These are phyloP conservation scores for Starmerella stigmatis DNA, from an alignment of 805 yeast genomes.

Conservation along the genomic window DNA sequence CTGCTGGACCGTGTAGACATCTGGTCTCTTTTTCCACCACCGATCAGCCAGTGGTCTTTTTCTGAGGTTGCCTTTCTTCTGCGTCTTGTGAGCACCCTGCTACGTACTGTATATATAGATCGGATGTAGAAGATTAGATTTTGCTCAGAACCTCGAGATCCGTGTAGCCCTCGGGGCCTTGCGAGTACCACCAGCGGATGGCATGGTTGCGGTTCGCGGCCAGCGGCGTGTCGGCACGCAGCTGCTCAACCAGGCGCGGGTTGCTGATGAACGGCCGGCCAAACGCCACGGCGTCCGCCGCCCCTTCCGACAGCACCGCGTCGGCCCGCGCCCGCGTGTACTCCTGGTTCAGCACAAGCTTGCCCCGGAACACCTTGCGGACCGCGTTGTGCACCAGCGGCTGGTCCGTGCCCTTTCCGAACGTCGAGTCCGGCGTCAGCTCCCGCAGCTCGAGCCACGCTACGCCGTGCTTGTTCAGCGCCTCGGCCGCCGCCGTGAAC, in stretches of 20 bases:
- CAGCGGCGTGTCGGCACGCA: slow-evolving; percentile 34
- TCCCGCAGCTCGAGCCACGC: slow-evolving; percentile 39
- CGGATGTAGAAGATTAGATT: no score
- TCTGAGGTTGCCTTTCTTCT: slow-evolving; percentile 27
- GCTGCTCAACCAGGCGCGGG: slow-evolving; percentile 43
- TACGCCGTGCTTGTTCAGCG: slow-evolving; percentile 33
- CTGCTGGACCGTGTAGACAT: slow-evolving; percentile 23
- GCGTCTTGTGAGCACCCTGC: no score
- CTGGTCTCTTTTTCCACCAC: slow-evolving; percentile 25
- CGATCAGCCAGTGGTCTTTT: slow-evolving; percentile 15
- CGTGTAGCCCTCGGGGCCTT: slow-evolving; percentile 35
- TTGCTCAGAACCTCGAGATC: slow-evolving; percentile 32
- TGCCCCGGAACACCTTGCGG: slow-evolving; percentile 46
- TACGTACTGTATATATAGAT: not conserved
- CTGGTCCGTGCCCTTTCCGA: slow-evolving; percentile 30
- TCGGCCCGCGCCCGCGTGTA: slow-evolving; percentile 21
- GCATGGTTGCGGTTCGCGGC: slow-evolving; percentile 37
- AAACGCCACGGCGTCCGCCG: slow-evolving; percentile 31
- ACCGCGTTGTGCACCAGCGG: slow-evolving; percentile 42
- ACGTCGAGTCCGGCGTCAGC: slow-evolving; percentile 32
- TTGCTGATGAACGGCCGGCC: slow-evolving; percentile 46
- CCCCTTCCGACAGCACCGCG: slow-evolving; percentile 15
- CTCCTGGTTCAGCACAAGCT: slow-evolving; percentile 27
- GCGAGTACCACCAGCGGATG: slow-evolving; percentile 38
- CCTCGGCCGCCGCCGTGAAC: slow-evolving; percentile 26